Base-by-base conservation (phyloP, 73 alveolate genomes). In the Urostyla sp. region DNA sequence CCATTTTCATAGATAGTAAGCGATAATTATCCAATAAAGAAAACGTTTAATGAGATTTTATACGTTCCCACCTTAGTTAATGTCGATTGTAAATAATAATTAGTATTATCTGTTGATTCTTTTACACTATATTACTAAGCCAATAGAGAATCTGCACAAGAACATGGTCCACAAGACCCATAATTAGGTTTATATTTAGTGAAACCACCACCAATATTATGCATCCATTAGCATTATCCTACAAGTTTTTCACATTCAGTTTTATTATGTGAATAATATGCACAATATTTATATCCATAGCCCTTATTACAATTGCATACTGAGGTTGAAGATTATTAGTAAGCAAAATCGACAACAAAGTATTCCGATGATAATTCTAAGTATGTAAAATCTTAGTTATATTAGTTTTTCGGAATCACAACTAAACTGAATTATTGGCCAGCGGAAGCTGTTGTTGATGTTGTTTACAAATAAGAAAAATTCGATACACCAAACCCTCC, bases 191-290 rank as follows among this genome's bases (percentile, higher is more conserved):
- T 46, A 23, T 46, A 44, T 31, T 3, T 49, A 4, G 53, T 18
- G n/a, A 46, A 45, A 24, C 50, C 6, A 18, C 27, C 2, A 48
- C 16, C 52, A 40, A 40, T 40, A 16, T 32, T 69, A 69, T 69
- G 83, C n/a, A 15, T 50, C 83, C 83, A 69, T 37, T 48, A 8
- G 60, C 83, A 69, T n/a, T n/a, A n/a, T 6, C 45, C 83, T 27
- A 28, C 4, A 4, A 69, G n/a, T 26, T 69, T 69, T 37, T 24
- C n/a, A 37, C 83, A 69, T 27, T 69, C 67, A 15, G 18, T 21
- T 46, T 48, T 28, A 15, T 48, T n/a, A 48, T 69, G 69, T 4
- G 83, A 69, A 36, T 46, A 69, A 49, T 20, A 69, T 5, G 10
- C 6, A 28, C 83, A 69, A 46, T 48, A 69, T 27, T 27, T 69